These are phyloP conservation scores for Cyanophora paradoxa DNA, from an alignment of 78 protist genomes.

Conservation along the genomic window DNA sequence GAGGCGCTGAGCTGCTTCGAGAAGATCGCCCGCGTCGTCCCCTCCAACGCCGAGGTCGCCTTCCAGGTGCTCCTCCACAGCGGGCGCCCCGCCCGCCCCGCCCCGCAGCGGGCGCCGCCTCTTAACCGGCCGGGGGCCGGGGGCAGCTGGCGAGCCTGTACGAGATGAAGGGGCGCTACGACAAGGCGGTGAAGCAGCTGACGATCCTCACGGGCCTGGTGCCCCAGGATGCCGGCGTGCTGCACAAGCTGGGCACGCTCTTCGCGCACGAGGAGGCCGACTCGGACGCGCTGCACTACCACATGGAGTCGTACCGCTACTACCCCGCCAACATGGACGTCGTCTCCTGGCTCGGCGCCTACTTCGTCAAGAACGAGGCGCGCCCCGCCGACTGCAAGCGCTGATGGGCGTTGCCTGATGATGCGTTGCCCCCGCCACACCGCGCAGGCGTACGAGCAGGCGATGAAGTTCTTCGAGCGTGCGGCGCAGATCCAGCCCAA, in stretches of 20 bases:
- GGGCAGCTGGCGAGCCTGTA: too few relatives aligned
- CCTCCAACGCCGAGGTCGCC: conserved; percentile 48
- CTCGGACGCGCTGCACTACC: neutral
- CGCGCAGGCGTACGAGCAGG: conserved; percentile 54
- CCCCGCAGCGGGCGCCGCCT: too few relatives aligned
- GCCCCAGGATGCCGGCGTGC: conserved; percentile 57
- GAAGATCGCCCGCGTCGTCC: conserved; percentile 34
- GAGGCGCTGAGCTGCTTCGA: conserved; percentile 43
- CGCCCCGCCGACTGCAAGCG: too few relatives aligned
- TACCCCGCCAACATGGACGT: conserved; percentile 60
- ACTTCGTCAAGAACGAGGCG: conserved; percentile 53
- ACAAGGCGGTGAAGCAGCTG: too few relatives aligned
- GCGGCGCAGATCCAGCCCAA: conserved; percentile 60
- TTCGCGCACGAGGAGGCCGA: neutral
- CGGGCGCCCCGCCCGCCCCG: too few relatives aligned
- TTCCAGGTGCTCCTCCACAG: too few relatives aligned
- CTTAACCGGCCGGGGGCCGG: too few relatives aligned
- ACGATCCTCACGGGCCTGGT: conserved; percentile 19
- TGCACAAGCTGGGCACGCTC: neutral
- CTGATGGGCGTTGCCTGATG: too few relatives aligned
- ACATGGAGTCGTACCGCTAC: conserved; percentile 33
- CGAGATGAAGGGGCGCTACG: too few relatives aligned
- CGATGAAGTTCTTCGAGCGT: conserved; percentile 62
- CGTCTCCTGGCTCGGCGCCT: conserved; percentile 71
- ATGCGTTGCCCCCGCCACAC: too few relatives aligned